Percentiles rank a stretch among this genome's conserved stretches.
Evolutionary conservation across 2,329 filamentous ascomycete species (phyloP).

Genomic region (Pyrenochaeta sp.): DNA sequence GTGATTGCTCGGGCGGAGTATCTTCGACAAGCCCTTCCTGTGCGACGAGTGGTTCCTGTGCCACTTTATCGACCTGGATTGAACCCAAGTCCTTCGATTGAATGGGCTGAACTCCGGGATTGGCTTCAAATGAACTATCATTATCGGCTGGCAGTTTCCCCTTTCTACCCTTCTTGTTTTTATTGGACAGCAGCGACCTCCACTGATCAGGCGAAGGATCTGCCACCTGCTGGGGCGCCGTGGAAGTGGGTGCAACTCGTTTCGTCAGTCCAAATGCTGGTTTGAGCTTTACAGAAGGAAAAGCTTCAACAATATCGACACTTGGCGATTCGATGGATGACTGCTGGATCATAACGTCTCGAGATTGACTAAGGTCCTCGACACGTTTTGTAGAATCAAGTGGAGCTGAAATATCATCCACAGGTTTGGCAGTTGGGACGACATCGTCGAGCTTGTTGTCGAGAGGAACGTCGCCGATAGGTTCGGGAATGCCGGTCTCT

Average conservation of each 20-base stretch:
- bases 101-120: conserved; percentile 2
- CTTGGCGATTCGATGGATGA: background rate
- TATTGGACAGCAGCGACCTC: conserved; percentile 11
- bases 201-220: conserved; percentile 4
- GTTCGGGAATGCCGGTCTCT: conserved; percentile 8
- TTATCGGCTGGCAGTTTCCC: conserved; percentile 27
- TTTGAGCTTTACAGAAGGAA: background rate
- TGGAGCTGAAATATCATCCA: background rate
- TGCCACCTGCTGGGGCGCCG: background rate
- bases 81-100: conserved; percentile 3
- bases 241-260: background rate
- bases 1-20: background rate
- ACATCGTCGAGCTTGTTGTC: conserved; percentile 3
- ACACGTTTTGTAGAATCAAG: background rate
- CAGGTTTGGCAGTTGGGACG: background rate
- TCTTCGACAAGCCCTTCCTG: conserved; percentile 2
- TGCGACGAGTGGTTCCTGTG: background rate
- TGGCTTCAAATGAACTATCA: conserved; percentile 7
- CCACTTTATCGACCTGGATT: conserved; percentile 1
- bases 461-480: background rate
- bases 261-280: background rate
- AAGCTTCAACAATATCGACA: background rate
- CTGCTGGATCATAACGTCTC: background rate
- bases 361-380: background rate
- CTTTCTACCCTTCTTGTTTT: conserved; percentile 42